Percentiles rank a stretch among this genome's conserved stretches.
phyloP scores from a whole-genome alignment of 2,329 filamentous ascomycete genomes.

The Claviceps africana region DNA sequence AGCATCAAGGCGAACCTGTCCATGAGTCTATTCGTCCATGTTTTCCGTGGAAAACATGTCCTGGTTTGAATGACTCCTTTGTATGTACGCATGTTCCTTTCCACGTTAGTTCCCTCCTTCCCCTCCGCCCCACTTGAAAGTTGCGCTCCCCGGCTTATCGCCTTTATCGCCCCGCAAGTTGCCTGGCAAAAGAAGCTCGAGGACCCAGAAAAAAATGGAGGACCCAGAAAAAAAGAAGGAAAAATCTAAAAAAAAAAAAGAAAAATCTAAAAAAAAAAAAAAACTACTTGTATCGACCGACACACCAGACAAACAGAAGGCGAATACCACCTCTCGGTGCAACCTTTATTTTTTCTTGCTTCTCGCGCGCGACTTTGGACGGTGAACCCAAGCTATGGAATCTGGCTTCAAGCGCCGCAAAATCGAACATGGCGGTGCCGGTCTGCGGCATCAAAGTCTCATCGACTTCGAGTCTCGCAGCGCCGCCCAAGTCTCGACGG shows the following conservation, averaged over 20 bases:
- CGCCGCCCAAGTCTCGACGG: conserved; percentile 27
- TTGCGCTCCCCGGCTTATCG: conserved; percentile 9
- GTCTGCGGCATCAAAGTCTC: conserved; percentile 21
- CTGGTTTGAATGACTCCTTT: too few relatives aligned
- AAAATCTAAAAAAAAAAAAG: neutral
- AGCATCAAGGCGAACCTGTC: neutral
- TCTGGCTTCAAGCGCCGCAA: conserved; percentile 35
- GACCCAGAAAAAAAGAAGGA: too few relatives aligned
- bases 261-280: neutral
- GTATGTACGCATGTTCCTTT: too few relatives aligned
- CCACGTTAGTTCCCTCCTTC: too few relatives aligned
- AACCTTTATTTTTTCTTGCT: neutral
- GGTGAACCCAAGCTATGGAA: conserved; percentile 24
- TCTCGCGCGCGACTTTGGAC: neutral
- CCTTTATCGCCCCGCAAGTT: conserved; percentile 15
- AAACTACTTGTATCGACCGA: too few relatives aligned
- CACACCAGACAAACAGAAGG: neutral
- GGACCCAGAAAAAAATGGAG: conserved; percentile 4
- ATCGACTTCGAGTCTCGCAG: conserved; percentile 27
- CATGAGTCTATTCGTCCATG: too few relatives aligned
- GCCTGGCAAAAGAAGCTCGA: conserved; percentile 3
- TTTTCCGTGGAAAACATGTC: neutral
- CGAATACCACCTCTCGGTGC: neutral
- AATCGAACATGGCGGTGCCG: conserved; percentile 25
- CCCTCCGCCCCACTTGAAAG: neutral